phyloP scores from a whole-genome alignment of 2,329 filamentous ascomycete species.

The Monosporascus cannonballus region DNA sequence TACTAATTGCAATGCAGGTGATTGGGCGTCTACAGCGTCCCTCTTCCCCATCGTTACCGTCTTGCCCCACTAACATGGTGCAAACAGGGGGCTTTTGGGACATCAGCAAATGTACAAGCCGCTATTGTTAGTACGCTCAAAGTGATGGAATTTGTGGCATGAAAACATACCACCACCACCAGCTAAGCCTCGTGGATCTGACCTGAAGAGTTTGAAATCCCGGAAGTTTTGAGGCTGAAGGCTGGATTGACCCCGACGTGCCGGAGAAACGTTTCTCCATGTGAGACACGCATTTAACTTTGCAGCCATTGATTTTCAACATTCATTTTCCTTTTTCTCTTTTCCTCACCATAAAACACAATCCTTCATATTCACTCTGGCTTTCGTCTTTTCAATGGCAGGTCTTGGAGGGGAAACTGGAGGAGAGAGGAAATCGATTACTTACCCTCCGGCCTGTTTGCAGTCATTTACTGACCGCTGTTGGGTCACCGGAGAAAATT shows the following conservation, averaged over 20 bases:
- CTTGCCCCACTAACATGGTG: not conserved
- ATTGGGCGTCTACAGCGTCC: not conserved
- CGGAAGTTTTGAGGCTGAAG: too few relatives aligned
- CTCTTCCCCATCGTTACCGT: not conserved
- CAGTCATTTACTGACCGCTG: slow-evolving; percentile 10
- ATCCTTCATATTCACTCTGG: slow-evolving; percentile 64
- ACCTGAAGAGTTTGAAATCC: too few relatives aligned
- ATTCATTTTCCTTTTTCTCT: slow-evolving; percentile 16
- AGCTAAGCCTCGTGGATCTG: too few relatives aligned
- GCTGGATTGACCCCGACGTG: too few relatives aligned
- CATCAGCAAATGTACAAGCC: too few relatives aligned
- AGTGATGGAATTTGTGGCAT: too few relatives aligned
- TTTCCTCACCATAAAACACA: slow-evolving; percentile 29
- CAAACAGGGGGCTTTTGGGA: not conserved
- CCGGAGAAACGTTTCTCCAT: too few relatives aligned
- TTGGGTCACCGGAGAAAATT: slow-evolving; percentile 32
- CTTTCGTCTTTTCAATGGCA: slow-evolving; percentile 50
- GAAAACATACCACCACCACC: too few relatives aligned
- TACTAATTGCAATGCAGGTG: not conserved
- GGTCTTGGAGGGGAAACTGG: slow-evolving; percentile 63
- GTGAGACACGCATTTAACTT: not conserved
- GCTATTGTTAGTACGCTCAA: too few relatives aligned
- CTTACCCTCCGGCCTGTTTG: slow-evolving; percentile 51
- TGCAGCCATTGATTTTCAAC: not conserved
- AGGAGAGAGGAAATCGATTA: slow-evolving; percentile 53